phyloP scores from a whole-genome alignment of 2,329 filamentous ascomycete genomes.

The Penicillium sp. region DNA sequence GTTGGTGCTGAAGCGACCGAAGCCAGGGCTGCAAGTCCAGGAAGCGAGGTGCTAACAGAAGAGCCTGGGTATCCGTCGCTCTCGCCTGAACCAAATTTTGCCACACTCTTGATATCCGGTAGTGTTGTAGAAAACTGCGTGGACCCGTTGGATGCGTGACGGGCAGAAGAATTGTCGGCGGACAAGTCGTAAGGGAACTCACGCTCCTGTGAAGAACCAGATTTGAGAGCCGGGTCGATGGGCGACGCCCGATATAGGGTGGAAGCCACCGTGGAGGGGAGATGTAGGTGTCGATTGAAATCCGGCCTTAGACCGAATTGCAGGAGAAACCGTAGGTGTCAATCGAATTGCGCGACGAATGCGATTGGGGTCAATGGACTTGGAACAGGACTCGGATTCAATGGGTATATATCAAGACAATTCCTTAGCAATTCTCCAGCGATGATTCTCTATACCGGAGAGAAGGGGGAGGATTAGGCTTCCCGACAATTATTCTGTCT shows the following conservation, averaged over 20 bases:
- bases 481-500: not conserved
- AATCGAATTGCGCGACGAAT: constrained; percentile 3
- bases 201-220: constrained; percentile 44
- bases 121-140: constrained; percentile 46
- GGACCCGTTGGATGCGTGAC: constrained; percentile 46
- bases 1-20: constrained; percentile 54
- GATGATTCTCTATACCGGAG: not conserved
- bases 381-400: not conserved
- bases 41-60: constrained; percentile 46
- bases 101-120: constrained; percentile 28
- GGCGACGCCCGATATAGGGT: constrained; percentile 59
- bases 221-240: constrained; percentile 49
- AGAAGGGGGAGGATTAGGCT: not conserved
- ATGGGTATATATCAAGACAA: not conserved
- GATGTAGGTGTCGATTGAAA: constrained; percentile 37
- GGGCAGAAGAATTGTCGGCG: constrained; percentile 46
- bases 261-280: constrained; percentile 60
- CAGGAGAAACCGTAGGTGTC: not conserved
- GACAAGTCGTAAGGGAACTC: constrained; percentile 43
- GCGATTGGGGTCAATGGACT: not conserved
- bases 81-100: constrained; percentile 27
- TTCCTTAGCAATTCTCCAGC: not conserved
- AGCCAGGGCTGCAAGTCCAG: constrained; percentile 59
- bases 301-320: constrained; percentile 34
- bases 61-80: constrained; percentile 26